Evolutionary conservation across 2,329 filamentous ascomycete species (phyloP).

Genomic region (Diaporthe sp.): DNA sequence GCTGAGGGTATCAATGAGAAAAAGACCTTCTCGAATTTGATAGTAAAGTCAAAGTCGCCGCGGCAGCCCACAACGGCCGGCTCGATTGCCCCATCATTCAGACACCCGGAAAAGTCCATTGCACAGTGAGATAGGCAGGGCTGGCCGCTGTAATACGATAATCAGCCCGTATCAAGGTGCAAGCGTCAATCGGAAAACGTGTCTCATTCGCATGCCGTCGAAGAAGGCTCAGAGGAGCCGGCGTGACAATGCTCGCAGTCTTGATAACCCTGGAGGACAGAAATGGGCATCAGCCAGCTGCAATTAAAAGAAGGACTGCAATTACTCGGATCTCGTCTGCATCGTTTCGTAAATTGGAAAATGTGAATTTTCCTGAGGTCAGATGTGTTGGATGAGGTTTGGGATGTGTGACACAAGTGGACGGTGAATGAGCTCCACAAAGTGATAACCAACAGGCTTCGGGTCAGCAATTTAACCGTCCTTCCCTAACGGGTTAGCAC

Average conservation of each 20-base stretch:
- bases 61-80: conserved; percentile 39
- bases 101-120: background rate
- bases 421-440: too few relatives aligned
- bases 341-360: background rate
- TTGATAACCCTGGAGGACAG: too few relatives aligned
- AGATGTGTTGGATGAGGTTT: background rate
- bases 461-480: background rate
- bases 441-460: background rate
- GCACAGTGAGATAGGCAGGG: too few relatives aligned
- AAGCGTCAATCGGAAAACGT: background rate
- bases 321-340: background rate
- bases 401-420: background rate
- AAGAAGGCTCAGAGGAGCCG: background rate
- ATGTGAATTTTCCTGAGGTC: too few relatives aligned
- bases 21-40: conserved; percentile 59
- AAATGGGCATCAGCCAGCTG: background rate
- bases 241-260: too few relatives aligned
- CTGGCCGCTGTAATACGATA: too few relatives aligned
- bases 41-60: conserved; percentile 61
- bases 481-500: background rate
- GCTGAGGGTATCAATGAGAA: conserved; percentile 55
- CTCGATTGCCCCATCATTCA: background rate
- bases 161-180: background rate
- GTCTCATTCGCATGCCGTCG: background rate
- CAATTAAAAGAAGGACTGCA: background rate